phyloP scores from a whole-genome alignment of 108 stramenopile genomes.

The Nannochloropsis oceanica region DNA sequence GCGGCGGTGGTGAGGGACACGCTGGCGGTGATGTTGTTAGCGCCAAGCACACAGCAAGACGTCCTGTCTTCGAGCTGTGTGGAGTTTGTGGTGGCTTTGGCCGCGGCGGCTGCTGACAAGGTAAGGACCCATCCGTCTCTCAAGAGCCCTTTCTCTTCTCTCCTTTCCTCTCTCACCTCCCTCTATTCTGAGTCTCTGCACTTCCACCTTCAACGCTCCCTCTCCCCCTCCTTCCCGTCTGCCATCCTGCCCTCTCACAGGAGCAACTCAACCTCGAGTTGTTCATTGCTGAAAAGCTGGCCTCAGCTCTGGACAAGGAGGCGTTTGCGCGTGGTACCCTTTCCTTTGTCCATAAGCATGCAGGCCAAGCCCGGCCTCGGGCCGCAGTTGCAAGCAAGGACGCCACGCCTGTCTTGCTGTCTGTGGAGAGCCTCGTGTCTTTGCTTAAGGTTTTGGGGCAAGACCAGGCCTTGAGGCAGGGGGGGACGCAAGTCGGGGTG shows the following conservation, averaged over 20 bases:
- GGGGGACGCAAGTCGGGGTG: conserved; percentile 16
- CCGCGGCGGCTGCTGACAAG: conserved; percentile 48
- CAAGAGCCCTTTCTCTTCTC: background rate
- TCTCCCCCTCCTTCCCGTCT: background rate
- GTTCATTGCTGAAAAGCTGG: conserved; percentile 7
- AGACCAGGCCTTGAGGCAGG: conserved; percentile 44
- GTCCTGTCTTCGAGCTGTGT: conserved; percentile 64
- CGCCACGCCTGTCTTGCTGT: background rate
- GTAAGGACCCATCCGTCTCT: background rate
- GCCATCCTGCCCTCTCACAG: background rate
- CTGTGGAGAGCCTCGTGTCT: conserved; percentile 1
- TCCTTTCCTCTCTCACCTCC: background rate
- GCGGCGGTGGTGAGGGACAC: conserved; percentile 41
- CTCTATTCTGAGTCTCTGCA: too few relatives aligned
- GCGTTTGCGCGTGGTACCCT: conserved; percentile 5
- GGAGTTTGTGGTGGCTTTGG: conserved; percentile 50
- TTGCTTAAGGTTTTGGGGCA: conserved; percentile 44
- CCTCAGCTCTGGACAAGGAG: conserved; percentile 2
- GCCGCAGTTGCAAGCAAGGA: background rate
- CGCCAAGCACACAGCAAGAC: conserved; percentile 51
- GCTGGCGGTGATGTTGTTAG: conserved; percentile 49
- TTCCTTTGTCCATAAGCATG: conserved; percentile 11
- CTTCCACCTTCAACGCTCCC: background rate
- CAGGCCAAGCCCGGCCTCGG: too few relatives aligned
- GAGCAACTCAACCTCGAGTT: conserved; percentile 8